Evolutionary conservation across 768 basidiomycete genomes (phyloP), one percentile per base, ranked within the genome.

Genomic region (Auricularia cornea): DNA sequence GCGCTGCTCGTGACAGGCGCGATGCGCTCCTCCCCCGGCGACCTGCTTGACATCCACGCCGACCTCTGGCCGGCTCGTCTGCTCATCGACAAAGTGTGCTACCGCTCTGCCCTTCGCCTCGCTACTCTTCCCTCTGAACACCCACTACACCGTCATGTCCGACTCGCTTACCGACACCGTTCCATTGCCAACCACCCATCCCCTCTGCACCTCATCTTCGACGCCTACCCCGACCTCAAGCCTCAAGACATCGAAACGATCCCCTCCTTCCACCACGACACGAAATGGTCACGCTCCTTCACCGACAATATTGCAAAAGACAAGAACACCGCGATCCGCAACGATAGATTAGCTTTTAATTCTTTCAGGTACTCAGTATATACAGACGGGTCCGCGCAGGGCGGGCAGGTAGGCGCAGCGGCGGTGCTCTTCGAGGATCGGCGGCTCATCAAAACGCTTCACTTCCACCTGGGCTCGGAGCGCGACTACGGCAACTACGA

Each of bases 151-250:
- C 5, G 4, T n/a, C 14, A 40, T 30, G 28, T 61, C 52, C 68
- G 0, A 59, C 41, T 6, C 38, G 3, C 18, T 32, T n/a, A 10
- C 59, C 63, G 2, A n/a, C 60, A 6, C 38, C 40, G 33, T 14
- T 30, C 30, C 28, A n/a, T 63, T 2, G 60, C 65, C 4, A 64
- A 63, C 29, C 48, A 59, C 28, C 60, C 63, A 10, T 51, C 71
- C 2, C 68, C 72, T 0, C 57, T 74, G 3, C 72, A 75, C 51
- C 28, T 66, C 14, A 31, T 73, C 2, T 60, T 71, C 59, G 26
- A 65, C 11, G 31, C 60, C 0, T 65, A 5, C 16, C n/a, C n/a
- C n/a, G 40, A 65, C 20, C 60, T 71, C 3, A 2, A 59, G 1
- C 59, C 62, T 18, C 26, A n/a, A 10, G n/a, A 26, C 0, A 61